Conservation (phyloP, 2,329 filamentous ascomycete species). For the Graphium sp. region DNA sequence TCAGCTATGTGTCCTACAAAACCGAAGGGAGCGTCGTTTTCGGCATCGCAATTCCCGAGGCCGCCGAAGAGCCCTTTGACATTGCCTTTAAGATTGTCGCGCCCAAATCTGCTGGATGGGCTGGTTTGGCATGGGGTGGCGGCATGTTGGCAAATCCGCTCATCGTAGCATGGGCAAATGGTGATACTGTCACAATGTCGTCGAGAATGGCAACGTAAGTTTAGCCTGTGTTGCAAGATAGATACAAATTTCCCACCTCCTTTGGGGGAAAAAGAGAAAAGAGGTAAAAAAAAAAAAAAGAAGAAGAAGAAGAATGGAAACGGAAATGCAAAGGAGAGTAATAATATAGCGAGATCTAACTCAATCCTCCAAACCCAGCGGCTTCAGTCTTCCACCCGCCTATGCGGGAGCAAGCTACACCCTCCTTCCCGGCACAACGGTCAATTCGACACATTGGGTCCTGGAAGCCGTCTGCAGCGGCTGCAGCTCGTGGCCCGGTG, state of each 20-base stretch:
- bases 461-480: conserved; percentile 18
- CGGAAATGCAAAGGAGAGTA: too few relatives aligned
- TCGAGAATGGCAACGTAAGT: conserved; percentile 18
- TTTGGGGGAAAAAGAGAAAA: too few relatives aligned
- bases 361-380: conserved; percentile 8
- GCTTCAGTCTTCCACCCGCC: conserved; percentile 14
- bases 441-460: conserved; percentile 17
- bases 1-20: conserved; percentile 7
- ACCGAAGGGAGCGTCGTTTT: conserved; percentile 12
- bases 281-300: too few relatives aligned
- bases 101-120: conserved; percentile 21
- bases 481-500: conserved; percentile 23
- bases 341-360: background rate
- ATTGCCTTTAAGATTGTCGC: conserved; percentile 23
- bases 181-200: conserved; percentile 16
- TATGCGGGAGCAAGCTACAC: conserved; percentile 15
- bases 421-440: conserved; percentile 15
- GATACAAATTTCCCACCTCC: too few relatives aligned
- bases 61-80: conserved; percentile 16
- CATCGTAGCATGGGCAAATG: conserved; percentile 22
- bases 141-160: conserved; percentile 25
- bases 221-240: conserved; percentile 3
- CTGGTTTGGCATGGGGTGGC: conserved; percentile 24
- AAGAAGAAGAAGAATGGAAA: too few relatives aligned
- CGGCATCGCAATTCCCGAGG: conserved; percentile 18